phyloP scores from a whole-genome alignment of 129 eudicot genomes.

The Scalesia atractyloides region DNA sequence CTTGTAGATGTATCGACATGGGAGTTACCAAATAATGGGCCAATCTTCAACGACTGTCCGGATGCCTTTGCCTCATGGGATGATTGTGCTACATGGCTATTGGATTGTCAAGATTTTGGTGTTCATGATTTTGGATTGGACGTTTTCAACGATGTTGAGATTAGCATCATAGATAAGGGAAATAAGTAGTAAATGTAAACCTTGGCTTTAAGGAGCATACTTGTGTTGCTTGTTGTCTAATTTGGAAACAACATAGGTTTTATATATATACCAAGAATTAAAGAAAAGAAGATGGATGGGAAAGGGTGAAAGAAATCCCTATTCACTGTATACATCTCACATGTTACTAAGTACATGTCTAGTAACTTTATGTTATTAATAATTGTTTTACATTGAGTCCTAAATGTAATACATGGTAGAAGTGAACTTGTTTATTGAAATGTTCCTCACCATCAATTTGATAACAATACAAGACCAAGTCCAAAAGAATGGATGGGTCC shows the following conservation, averaged over 20 bases:
- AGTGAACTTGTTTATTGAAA: conserved; percentile 4
- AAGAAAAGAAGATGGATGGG: not conserved
- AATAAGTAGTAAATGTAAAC: conserved; percentile 17
- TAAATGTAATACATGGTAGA: conserved; percentile 10
- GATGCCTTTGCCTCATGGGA: conserved; percentile 49
- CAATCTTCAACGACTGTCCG: conserved; percentile 9
- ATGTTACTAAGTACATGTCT: conserved; percentile 54
- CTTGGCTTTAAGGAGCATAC: conserved; percentile 1
- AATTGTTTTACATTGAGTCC: not conserved
- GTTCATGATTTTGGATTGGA: conserved; percentile 69
- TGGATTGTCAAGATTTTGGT: conserved; percentile 84
- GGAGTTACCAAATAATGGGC: conserved; percentile 41
- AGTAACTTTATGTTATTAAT: conserved; percentile 9
- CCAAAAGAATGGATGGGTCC: conserved; percentile 2
- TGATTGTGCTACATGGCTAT: conserved; percentile 54
- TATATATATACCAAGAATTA: not conserved
- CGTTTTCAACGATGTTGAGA: conserved; percentile 48
- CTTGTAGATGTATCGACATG: conserved; percentile 38
- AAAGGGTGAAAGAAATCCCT: conserved; percentile 12
- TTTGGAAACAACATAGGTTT: not conserved
- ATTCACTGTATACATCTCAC: conserved; percentile 6
- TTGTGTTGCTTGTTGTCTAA: conserved; percentile 7
- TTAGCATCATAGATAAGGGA: conserved; percentile 35
- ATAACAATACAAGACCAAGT: conserved; percentile 1
- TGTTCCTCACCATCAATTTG: conserved; percentile 18